These are phyloP conservation scores for Dunaliella primolecta DNA, from an alignment of 139 green algal species.

Conservation along the genomic window DNA sequence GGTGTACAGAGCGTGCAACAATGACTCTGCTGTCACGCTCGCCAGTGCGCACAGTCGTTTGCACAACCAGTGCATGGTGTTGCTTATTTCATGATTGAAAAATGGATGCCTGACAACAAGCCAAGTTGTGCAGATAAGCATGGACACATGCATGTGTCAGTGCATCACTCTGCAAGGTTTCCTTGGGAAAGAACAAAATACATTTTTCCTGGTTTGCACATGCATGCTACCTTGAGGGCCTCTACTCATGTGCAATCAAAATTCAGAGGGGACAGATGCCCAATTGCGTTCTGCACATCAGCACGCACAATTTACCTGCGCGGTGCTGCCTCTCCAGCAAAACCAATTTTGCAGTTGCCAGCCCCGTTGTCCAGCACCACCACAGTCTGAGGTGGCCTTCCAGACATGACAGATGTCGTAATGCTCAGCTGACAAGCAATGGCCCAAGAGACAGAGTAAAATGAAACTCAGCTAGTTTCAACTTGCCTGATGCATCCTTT, in stretches of 20 bases:
- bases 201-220: background rate
- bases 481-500: too few relatives aligned
- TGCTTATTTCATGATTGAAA: too few relatives aligned
- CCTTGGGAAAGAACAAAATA: too few relatives aligned
- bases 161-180: too few relatives aligned
- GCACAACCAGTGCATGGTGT: too few relatives aligned
- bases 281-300: background rate
- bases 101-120: too few relatives aligned
- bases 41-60: too few relatives aligned
- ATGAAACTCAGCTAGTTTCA: too few relatives aligned
- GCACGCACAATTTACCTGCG: conserved; percentile 28
- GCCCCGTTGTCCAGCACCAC: conserved; percentile 81
- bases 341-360: conserved; percentile 65
- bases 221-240: too few relatives aligned
- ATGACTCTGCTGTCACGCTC: background rate
- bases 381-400: conserved; percentile 17
- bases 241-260: too few relatives aligned
- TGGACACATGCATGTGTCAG: background rate
- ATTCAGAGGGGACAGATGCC: background rate
- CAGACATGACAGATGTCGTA: background rate
- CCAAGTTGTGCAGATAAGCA: background rate
- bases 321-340: conserved; percentile 48
- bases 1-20: background rate
- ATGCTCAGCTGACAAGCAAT: too few relatives aligned
- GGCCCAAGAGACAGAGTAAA: too few relatives aligned